Base-by-base conservation (phyloP, 2,329 filamentous ascomycete species). In the Aureobasidium leucospermi region DNA sequence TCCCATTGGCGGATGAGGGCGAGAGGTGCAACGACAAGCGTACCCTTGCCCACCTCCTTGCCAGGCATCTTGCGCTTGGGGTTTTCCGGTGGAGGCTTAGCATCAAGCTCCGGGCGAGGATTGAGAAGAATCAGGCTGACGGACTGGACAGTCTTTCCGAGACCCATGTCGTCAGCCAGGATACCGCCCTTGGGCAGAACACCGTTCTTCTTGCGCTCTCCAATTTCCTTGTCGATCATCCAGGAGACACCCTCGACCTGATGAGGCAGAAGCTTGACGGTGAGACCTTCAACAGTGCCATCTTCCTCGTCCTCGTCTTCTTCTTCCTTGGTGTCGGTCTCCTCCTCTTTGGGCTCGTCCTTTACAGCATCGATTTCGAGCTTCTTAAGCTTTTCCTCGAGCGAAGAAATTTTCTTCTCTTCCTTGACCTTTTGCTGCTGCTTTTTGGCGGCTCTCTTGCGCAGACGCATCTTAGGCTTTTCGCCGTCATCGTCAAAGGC, bases 1-100 rank as follows among this genome's bases (percentile, higher is more conserved):
- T 99, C 94, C 94, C 94, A 99, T 73, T 99, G 94, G 66, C 94
- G 89, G 75, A 99, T 97, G 46, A 99, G 79, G 6, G 94, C 93
- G 32, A 99, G 77, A 0, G 94, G 94, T 1, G 94, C 94, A 55
- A 99, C 89, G 7, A 99, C 91, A 10, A 99, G 79, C 0, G 94
- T 99, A 9, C 86, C 85, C 70, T 88, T 92, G 65, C 87, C 85
- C 28, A 92, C 77, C 7, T 81, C 79, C 6, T 84, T 80, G 28
- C 66, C 63, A 16, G 85, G 84, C n/a, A 88, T 78, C 70, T 86
- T 89, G 69, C 86, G 87, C 76, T 86, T 79, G 60, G 75, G 74
- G 67, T 76, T 75, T 39, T 82, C 78, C 5, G 79, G 77, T 15
- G 82, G 79, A 45, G 81, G 80, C 61, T 79, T 70, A 56, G 74